Conservation (phyloP, 169 alveolate genomes). For the Plasmodium gonderi region DNA sequence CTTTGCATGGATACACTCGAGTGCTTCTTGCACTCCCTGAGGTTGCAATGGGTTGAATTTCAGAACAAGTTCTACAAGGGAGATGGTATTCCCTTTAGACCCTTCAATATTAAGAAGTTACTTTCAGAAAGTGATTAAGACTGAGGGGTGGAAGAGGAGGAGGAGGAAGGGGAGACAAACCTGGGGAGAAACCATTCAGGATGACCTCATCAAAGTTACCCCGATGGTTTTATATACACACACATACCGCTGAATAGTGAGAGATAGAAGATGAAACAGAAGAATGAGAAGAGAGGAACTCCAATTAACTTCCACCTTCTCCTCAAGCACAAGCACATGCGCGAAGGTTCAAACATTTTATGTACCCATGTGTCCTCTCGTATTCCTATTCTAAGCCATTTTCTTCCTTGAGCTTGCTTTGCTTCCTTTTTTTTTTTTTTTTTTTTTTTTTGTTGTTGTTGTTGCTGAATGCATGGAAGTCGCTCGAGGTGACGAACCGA, state of each 20-base stretch:
- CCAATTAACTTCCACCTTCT: no score
- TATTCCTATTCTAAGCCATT: neutral
- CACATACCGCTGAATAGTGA: no score
- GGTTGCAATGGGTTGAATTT: slow-evolving; percentile 99
- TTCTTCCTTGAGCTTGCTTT: neutral
- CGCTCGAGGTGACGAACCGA: neutral
- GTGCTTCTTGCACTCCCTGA: slow-evolving; percentile 98
- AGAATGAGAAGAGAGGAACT: no score
- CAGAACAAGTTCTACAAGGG: slow-evolving; percentile 99
- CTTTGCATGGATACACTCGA: slow-evolving; percentile 99
- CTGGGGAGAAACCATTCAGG: neutral
- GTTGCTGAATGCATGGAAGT: neutral
- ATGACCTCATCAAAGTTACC: neutral
- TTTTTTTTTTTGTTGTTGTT: neutral
- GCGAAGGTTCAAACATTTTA: no score
- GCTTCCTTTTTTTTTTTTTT: neutral
- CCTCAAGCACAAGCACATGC: no score
- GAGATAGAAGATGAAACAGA: no score
- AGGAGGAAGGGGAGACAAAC: neutral
- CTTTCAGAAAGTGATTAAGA: slow-evolving; percentile 21
- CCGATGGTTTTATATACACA: no score
- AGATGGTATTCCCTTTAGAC: slow-evolving; percentile 91
- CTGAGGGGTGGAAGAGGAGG: neutral
- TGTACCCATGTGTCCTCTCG: no score
- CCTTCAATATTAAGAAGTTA: slow-evolving; percentile 63